Evolutionary conservation across 1,139 yeast genomes (phyloP), one percentile per base, ranked within the genome.

Genomic region (Lipomyces yarrowii): DNA sequence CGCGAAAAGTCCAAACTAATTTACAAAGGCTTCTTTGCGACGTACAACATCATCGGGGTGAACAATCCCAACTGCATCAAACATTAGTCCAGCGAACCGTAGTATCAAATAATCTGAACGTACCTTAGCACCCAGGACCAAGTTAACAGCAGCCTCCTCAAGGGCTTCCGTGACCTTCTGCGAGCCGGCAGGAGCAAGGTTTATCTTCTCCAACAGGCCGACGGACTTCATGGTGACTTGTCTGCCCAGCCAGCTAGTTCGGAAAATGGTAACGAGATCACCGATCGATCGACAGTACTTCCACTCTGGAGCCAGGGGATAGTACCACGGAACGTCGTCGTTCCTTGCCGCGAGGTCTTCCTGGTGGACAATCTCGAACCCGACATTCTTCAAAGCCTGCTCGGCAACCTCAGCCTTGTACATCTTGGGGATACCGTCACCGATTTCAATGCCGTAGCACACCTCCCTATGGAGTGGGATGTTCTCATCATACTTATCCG

Each of bases 391-490:
- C 76, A 96, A 84, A 26, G 99, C 99, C 70, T 89, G 81, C 77
- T 87, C 89, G 58, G 99, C 98, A 74, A 91, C 98, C 71, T 87
- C 85, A 73, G 87, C 86, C 74, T 82, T 81, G 85, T 86, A 92
- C 99, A 94, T 94, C 83, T 94, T 93, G 77, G 99, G 98, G 75
- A 94, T 94, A 81, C 99, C 99, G 78, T 94, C 98, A 76, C 99
- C 99, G 71, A 94, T 86, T 81, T 94, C 99, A 75, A 94, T 96
- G 77, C 98, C 98, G 80, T 94, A 94, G 57, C 97, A 96, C 73
- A 94, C 90, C 78, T 90, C 90, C 80, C 98, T 91, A 82, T 94
- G 99, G 78, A 88, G 94, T 73, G 87, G 86, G 79, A 92, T 91
- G 70, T 79, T 79, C 80, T 90, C 97, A 78, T 94, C 99, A 79